Base-by-base conservation (phyloP, 345 rosid genomes). In the Salix dunnii region DNA sequence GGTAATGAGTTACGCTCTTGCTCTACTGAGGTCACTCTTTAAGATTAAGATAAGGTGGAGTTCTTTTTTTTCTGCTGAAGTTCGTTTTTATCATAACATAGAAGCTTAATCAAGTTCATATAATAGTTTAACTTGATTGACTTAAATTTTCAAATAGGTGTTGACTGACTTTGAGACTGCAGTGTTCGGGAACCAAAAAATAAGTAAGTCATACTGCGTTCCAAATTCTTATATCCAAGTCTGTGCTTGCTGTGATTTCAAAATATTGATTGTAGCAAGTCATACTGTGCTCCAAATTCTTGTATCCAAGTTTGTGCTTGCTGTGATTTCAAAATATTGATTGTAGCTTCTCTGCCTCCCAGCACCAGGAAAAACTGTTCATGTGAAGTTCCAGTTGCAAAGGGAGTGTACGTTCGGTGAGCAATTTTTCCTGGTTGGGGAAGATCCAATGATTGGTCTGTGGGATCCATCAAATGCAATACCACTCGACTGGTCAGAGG, bases 401-500 rank as follows among this genome's bases (percentile, higher is more conserved):
- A 77, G 76, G 69, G 68, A 73, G 68, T 82, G 82, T 28, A 27
- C 23, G 33, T 85, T 72, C 61, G 82, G 80, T 6, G 84, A 80
- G 13, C 61, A 76, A 42, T 48, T 82, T 60, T 35, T 77, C 60
- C 62, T 85, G 77, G 82, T 78, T 20, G 84, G 86, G 9, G 80
- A 78, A 70, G 74, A 75, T 3, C 81, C 77, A 16, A 70, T 62
- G 60, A 60, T 84, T 71, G 87, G 85, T 35, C 55, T 51, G 14
- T 79, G 87, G 87, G 38, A 84, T 77, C 81, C 83, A 8, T 43
- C 31, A 0, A 40, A 61, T 62, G 87, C 83, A 40, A 40, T 79
- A 4, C 83, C 85, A 2, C 65, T 82, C 60, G 71, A 43, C 70
- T 79, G 87, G 87, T 82, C 87, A 48, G 81, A 71, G 21, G 87